These are phyloP conservation scores for Lentinus brumalis DNA, from an alignment of 768 basidiomycete genomes.

Conservation along the genomic window DNA sequence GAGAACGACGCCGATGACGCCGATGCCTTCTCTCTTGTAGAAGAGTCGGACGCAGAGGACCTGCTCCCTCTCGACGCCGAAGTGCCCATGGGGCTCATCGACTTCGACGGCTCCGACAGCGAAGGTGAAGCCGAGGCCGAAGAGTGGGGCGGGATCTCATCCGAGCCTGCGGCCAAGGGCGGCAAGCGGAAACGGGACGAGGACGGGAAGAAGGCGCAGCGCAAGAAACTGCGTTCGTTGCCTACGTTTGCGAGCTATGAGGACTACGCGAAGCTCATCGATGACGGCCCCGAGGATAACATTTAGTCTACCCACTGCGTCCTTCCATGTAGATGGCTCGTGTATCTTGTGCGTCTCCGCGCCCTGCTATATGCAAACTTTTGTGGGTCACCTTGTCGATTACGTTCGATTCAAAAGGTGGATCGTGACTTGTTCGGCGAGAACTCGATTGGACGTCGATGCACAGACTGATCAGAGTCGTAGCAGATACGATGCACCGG, in stretches of 20 bases:
- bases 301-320: slow-evolving; percentile 35
- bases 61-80: slow-evolving; percentile 60
- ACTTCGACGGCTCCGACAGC: slow-evolving; percentile 57
- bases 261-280: slow-evolving; percentile 84
- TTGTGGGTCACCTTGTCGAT: too few species aligned
- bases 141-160: slow-evolving; percentile 58
- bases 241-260: slow-evolving; percentile 89
- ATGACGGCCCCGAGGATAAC: slow-evolving; percentile 72
- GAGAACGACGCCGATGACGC: slow-evolving; percentile 41
- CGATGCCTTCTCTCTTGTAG: slow-evolving; percentile 55
- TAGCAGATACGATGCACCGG: too few species aligned
- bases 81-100: slow-evolving; percentile 57
- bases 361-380: too few species aligned
- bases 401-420: too few species aligned
- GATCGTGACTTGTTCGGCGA: too few species aligned
- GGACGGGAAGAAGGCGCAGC: slow-evolving; percentile 44
- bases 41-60: slow-evolving; percentile 74
- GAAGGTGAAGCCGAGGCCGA: slow-evolving; percentile 45
- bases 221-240: slow-evolving; percentile 69
- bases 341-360: too few species aligned
- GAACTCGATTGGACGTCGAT: too few species aligned
- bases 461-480: too few species aligned
- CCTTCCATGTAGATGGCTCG: too few species aligned
- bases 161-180: slow-evolving; percentile 28
- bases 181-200: slow-evolving; percentile 48